Conservation (phyloP, 139 green algal species). For the Desmodesmus armatus region DNA sequence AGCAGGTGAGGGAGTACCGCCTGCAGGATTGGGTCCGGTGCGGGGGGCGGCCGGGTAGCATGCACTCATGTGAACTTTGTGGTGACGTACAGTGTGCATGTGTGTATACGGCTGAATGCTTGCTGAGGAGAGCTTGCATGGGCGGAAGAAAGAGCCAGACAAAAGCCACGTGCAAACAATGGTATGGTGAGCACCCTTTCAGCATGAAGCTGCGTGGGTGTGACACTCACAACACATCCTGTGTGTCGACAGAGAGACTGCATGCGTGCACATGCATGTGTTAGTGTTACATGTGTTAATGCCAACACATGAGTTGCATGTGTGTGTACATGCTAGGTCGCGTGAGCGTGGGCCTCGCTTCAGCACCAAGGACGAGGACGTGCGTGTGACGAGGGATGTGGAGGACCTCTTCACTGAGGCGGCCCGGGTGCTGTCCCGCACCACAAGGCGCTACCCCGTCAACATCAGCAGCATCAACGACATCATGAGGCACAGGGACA, state of each 20-base stretch:
- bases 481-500: conserved; percentile 37
- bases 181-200: neutral
- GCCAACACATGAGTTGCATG: neutral
- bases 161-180: neutral
- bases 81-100: too few species aligned
- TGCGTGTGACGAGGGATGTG: neutral
- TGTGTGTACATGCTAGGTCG: too few species aligned
- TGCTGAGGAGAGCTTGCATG: too few species aligned
- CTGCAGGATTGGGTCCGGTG: neutral
- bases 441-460: conserved; percentile 19
- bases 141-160: too few species aligned
- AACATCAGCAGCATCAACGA: conserved; percentile 45
- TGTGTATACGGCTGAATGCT: too few species aligned
- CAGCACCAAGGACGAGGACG: neutral
- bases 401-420: conserved; percentile 10
- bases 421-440: conserved; percentile 7
- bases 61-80: too few species aligned
- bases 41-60: too few species aligned
- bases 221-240: too few species aligned
- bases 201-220: neutral
- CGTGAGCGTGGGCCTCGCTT: neutral
- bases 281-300: neutral
- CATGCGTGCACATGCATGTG: too few species aligned
- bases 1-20: neutral
- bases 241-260: too few species aligned